These are phyloP conservation scores for Vitis amurensis DNA, from an alignment of 164 flowering plant species.

Conservation along the genomic window DNA sequence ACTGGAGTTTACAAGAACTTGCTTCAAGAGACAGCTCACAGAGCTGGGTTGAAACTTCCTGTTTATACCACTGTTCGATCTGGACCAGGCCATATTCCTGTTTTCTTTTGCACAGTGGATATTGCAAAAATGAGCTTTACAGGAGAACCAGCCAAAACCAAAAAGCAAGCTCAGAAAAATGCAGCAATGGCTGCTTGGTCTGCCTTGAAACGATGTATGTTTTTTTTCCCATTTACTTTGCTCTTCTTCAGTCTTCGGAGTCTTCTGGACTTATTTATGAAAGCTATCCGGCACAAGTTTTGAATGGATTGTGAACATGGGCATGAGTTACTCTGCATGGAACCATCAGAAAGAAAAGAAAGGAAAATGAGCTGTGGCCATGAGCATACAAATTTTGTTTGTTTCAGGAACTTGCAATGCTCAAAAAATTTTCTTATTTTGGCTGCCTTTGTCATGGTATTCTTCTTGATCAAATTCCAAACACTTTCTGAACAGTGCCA, in stretches of 20 bases:
- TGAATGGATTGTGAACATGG: not conserved
- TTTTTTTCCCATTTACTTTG: not conserved
- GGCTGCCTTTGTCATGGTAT: too few relatives aligned
- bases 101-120: slow-evolving; percentile 25
- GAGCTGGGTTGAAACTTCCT: slow-evolving; percentile 25
- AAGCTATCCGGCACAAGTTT: not conserved
- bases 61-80: slow-evolving; percentile 24
- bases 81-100: slow-evolving; percentile 23
- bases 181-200: slow-evolving; percentile 31
- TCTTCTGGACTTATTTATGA: not conserved
- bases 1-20: slow-evolving; percentile 32
- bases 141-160: slow-evolving; percentile 27
- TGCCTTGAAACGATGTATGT: slow-evolving; percentile 24
- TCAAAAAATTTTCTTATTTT: too few relatives aligned
- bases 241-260: not conserved
- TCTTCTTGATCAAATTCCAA: too few relatives aligned
- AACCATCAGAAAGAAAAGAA: not conserved
- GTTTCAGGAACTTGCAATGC: too few relatives aligned
- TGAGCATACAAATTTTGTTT: too few relatives aligned
- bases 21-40: slow-evolving; percentile 10
- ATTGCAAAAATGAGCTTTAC: slow-evolving; percentile 23
- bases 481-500: too few relatives aligned
- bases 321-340: not conserved
- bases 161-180: slow-evolving; percentile 32
- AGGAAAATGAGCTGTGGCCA: not conserved